Evolutionary conservation across 2,329 filamentous ascomycete species (phyloP).

Genomic region (Colletotrichum siamense): DNA sequence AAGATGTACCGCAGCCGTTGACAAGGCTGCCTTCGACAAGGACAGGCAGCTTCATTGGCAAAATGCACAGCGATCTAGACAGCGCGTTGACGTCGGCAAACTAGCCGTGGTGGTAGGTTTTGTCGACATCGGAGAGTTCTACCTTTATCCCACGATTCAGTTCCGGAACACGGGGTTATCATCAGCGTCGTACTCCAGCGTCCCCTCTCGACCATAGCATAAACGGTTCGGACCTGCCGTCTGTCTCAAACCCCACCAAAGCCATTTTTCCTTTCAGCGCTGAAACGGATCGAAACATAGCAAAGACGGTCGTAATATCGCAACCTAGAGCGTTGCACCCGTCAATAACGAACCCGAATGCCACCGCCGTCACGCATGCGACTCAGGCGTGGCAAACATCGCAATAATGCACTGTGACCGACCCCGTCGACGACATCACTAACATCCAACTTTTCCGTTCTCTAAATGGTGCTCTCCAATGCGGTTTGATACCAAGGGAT

Average conservation of each 20-base stretch:
- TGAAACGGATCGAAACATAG: constrained; percentile 9
- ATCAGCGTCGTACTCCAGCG: not conserved
- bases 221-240: not conserved
- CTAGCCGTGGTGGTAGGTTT: not conserved
- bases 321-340: not conserved
- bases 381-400: not conserved
- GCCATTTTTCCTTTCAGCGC: not conserved
- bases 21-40: not conserved
- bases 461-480: not conserved
- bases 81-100: not conserved
- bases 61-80: not conserved
- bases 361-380: not conserved
- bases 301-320: not conserved
- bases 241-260: not conserved
- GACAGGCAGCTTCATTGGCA: not conserved
- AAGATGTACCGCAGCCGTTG: not conserved
- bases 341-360: not conserved
- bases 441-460: not conserved
- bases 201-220: not conserved
- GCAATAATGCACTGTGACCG: not conserved
- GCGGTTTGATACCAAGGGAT: not conserved
- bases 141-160: not conserved
- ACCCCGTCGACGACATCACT: not conserved
- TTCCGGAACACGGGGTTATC: not conserved
- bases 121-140: not conserved